Conservation (phyloP, 306 rosid genomes). For the Hippophae gyantsensis region DNA sequence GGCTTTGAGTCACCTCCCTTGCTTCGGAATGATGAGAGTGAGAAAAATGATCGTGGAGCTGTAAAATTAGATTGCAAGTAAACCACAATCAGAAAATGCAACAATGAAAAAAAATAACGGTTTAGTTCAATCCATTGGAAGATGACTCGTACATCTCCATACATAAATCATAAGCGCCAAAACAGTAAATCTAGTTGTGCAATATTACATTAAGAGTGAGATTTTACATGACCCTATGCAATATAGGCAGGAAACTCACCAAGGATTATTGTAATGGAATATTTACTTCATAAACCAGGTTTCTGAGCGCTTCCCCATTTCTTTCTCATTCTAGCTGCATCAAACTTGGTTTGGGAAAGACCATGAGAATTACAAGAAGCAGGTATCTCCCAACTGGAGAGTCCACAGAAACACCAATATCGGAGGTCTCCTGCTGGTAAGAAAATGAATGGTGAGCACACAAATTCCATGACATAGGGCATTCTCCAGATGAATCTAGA, state of each 20-base stretch:
- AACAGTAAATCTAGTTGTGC: no score
- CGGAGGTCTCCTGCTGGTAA: slow-evolving; percentile 75
- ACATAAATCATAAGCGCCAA: no score
- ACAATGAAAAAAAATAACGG: background rate
- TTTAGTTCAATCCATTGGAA: no score
- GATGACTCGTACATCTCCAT: no score
- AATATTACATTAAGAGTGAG: no score
- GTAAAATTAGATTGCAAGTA: slow-evolving; percentile 27
- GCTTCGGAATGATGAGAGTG: slow-evolving; percentile 90
- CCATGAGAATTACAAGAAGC: slow-evolving; percentile 87
- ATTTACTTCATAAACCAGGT: slow-evolving; percentile 19
- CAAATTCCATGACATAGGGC: slow-evolving; percentile 88
- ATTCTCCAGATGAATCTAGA: slow-evolving; percentile 83
- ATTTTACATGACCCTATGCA: slow-evolving; percentile 16
- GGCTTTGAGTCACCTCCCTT: slow-evolving; percentile 84
- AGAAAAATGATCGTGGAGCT: slow-evolving; percentile 94
- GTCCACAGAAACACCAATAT: slow-evolving; percentile 76
- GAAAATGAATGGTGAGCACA: slow-evolving; percentile 61
- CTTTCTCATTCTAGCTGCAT: slow-evolving; percentile 92
- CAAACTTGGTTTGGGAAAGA: slow-evolving; percentile 63
- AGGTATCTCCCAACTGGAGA: slow-evolving; percentile 91
- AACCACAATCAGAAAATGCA: slow-evolving; percentile 17
- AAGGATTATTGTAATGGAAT: no score
- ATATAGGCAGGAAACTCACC: slow-evolving; percentile 39
- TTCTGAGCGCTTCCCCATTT: slow-evolving; percentile 99